Conservation (phyloP, 2,329 filamentous ascomycete genomes). For the Fusarium xylarioides region DNA sequence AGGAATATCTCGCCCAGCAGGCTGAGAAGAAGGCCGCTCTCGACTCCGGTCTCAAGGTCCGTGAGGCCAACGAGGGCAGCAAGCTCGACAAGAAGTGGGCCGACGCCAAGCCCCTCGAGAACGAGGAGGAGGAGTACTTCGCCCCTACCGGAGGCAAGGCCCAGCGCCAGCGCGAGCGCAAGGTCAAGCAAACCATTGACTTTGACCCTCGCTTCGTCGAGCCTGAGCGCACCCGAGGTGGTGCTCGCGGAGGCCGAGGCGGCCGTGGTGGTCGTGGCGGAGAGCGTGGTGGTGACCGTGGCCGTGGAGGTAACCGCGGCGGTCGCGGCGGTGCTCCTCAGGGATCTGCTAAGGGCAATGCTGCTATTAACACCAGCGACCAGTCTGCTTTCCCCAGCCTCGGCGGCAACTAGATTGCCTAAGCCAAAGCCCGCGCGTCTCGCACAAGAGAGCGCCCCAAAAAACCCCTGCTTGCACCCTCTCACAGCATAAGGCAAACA, state of each 20-base stretch:
- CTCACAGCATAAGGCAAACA: conserved; percentile 18
- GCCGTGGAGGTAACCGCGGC: conserved; percentile 46
- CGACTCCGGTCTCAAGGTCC: conserved; percentile 71
- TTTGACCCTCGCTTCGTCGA: conserved; percentile 87
- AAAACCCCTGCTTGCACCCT: conserved; percentile 27
- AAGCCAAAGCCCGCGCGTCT: conserved; percentile 23
- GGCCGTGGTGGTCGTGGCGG: conserved; percentile 56
- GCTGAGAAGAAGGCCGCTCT: conserved; percentile 80
- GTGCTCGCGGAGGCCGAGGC: conserved; percentile 58
- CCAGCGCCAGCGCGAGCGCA: conserved; percentile 86
- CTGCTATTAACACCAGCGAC: conserved; percentile 63
- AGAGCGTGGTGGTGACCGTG: conserved; percentile 50
- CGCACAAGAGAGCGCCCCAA: conserved; percentile 22
- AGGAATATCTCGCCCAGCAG: conserved; percentile 81
- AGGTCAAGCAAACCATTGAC: conserved; percentile 89
- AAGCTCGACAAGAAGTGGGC: conserved; percentile 94
- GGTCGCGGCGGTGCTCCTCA: conserved; percentile 46
- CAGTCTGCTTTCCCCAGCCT: conserved; percentile 69
- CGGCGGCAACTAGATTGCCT: conserved; percentile 58
- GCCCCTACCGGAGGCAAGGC: conserved; percentile 78
- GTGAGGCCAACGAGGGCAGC: conserved; percentile 91
- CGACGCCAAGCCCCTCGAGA: conserved; percentile 75
- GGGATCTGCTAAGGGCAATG: conserved; percentile 47
- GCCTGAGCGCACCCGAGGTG: conserved; percentile 66
- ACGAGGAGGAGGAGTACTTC: conserved; percentile 82